Evolutionary conservation across 2,329 filamentous ascomycete species (phyloP), one percentile per base, ranked within the genome.

Genomic region (Penicillium rolfsii): DNA sequence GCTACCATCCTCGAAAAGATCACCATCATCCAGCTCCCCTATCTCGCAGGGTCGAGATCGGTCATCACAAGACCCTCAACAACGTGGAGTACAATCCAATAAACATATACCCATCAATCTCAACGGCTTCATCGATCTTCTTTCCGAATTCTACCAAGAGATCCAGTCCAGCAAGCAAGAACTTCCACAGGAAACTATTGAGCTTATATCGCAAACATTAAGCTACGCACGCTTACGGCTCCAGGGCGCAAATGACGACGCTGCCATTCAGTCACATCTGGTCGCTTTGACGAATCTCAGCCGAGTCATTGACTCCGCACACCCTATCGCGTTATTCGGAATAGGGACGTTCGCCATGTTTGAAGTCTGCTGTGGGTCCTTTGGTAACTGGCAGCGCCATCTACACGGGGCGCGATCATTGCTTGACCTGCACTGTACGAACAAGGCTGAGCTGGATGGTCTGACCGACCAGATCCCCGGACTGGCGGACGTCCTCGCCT

Each of bases 291-390:
- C 72, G 41, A 73, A 74, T 16, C 71, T 81, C 11, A 79, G 75
- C 59, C 71, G 75, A 43, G 75, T 77, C 5, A 69, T 81, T 2
- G 73, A 74, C 35, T 76, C 72, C 0, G 77, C 76, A 1, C 74
- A 81, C 36, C 79, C 79, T 0, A 72, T 80, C 52, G 79, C 79
- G 0, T 71, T 81, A 8, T 71, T 81, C 4, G 79, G 78, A 1
- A 81, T 81, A 19, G 78, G 78, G 0, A 78, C 76, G 0, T 80
- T 81, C 61, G 78, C 79, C 0, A 76, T 81, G 36, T 77, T 81
- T 28, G 79, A 81, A 12, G 78, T 81, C 0, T 79, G 74, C 41
- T 77, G 79, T 33, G 73, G 76, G 0, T 71, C 76, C 0, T 81
- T 80, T 74, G 79, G 78, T 60, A 75, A 67, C 45, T 72, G 70